Percentiles rank a stretch among this genome's conserved stretches.
phyloP scores from a whole-genome alignment of 1,284 basidiomycete species.

The Apiotrichum sp. region DNA sequence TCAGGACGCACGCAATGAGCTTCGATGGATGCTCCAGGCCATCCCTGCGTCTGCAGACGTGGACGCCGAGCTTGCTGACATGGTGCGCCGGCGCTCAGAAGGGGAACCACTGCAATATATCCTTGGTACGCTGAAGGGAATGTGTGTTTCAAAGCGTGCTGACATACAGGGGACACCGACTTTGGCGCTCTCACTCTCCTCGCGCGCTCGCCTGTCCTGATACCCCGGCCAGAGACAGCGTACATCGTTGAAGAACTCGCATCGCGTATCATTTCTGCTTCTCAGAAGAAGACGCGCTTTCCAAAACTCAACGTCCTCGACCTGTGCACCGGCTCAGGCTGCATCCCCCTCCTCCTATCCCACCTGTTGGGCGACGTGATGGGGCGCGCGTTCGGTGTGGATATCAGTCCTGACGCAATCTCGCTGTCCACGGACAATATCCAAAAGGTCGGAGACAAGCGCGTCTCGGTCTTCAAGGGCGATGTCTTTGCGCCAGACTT shows the following conservation, averaged over 20 bases:
- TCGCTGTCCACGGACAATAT: slow-evolving; percentile 67
- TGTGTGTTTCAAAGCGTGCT: not conserved
- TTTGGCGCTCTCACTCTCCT: slow-evolving; percentile 74
- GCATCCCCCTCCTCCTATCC: slow-evolving; percentile 74
- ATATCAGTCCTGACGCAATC: slow-evolving; percentile 64
- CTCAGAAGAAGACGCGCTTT: not conserved
- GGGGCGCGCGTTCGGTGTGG: slow-evolving; percentile 58
- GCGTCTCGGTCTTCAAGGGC: slow-evolving; percentile 33
- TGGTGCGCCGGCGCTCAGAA: slow-evolving; percentile 46
- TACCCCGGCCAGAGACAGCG: slow-evolving; percentile 89
- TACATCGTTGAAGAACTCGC: slow-evolving; percentile 53
- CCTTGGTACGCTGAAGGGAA: slow-evolving; percentile 55
- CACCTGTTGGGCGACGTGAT: slow-evolving; percentile 56
- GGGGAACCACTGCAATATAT: slow-evolving; percentile 89
- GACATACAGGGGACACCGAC: slow-evolving; percentile 65
- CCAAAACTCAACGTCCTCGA: slow-evolving; percentile 56
- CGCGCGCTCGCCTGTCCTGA: slow-evolving; percentile 69
- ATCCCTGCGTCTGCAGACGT: not conserved
- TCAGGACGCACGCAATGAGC: slow-evolving; percentile 34
- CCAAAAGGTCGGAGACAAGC: not conserved
- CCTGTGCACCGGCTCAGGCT: slow-evolving; percentile 83
- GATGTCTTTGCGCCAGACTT: slow-evolving; percentile 50
- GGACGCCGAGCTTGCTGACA: slow-evolving; percentile 15
- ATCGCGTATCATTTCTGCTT: slow-evolving; percentile 14
- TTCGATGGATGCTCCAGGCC: slow-evolving; percentile 37